Evolutionary conservation across 2,329 filamentous ascomycete species (phyloP).

Genomic region (Lachnellula occidentalis): DNA sequence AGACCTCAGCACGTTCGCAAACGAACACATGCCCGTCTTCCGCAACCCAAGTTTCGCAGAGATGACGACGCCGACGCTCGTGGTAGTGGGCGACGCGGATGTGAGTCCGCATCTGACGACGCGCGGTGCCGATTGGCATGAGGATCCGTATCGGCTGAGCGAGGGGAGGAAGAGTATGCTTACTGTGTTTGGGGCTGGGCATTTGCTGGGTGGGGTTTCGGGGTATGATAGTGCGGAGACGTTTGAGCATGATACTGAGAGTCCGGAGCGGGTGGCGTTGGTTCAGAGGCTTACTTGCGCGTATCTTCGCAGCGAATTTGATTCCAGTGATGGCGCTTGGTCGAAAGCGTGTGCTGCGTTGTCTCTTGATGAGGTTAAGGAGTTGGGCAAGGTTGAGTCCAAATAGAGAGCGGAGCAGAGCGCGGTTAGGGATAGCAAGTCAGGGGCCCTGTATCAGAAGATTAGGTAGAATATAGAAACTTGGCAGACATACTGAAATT

Average conservation of each 20-base stretch:
- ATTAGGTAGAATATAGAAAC: too few relatives aligned
- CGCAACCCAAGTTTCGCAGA: slow-evolving; percentile 28
- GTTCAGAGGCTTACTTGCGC: slow-evolving; percentile 35
- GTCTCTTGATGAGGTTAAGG: not conserved
- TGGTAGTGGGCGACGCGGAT: slow-evolving; percentile 37
- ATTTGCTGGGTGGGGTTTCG: slow-evolving; percentile 36
- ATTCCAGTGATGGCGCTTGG: slow-evolving; percentile 26
- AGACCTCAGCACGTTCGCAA: slow-evolving; percentile 28
- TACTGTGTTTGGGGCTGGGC: slow-evolving; percentile 31
- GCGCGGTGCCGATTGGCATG: slow-evolving; percentile 36
- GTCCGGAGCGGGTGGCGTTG: slow-evolving; percentile 29
- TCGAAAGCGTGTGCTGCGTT: not conserved
- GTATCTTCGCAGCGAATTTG: slow-evolving; percentile 34
- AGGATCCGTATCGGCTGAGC: slow-evolving; percentile 32
- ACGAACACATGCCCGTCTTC: slow-evolving; percentile 31
- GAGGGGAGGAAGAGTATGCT: slow-evolving; percentile 34
- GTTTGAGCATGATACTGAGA: slow-evolving; percentile 27
- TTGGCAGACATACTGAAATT: too few relatives aligned
- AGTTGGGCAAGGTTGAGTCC: not conserved
- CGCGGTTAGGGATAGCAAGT: too few relatives aligned
- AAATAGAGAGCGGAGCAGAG: not conserved
- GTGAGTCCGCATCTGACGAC: slow-evolving; percentile 28
- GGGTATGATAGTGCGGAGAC: slow-evolving; percentile 35
- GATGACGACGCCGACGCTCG: slow-evolving; percentile 34
- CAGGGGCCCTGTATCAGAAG: too few relatives aligned